Evolutionary conservation across 345 rosid species (phyloP), one percentile per base, ranked within the genome.

Genomic region (Citrus mangshanensis): DNA sequence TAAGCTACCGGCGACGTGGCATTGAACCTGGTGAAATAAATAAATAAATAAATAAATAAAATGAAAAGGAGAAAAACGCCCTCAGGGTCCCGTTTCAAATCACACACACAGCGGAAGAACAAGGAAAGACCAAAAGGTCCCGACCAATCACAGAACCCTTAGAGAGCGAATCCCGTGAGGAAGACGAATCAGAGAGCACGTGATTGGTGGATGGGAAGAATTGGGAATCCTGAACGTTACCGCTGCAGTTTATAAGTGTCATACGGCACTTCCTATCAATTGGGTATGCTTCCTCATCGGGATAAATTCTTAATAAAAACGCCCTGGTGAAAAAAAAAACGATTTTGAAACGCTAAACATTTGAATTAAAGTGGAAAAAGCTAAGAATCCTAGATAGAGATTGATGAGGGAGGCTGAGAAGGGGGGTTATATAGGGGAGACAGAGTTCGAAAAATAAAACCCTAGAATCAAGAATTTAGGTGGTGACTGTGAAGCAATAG

Each of bases 201-300:
- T 21, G 64, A 66, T 42, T 66, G 83, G 80, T 16, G 82, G 84
- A 71, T 51, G 81, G 81, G 78, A 68, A 73, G 34, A 4, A 54
- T 6, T 16, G 55, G 63, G 13, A 24, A 70, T 16, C 30, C 78
- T 54, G 37, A 58, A 54, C 0, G 38, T 19, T 40, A 70, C 80
- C 78, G 64, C 82, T 77, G 86, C 75, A 59, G 78, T 35, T 73
- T 82, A 74, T 13, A 77, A 84, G 90, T 84, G 92, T 89, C 92
- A 89, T 84, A 89, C 92, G 89, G 89, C 92, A 87, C 92, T 89
- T 87, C 90, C 90, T 89, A 89, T 88, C 88, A 77, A 68, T 38
- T 71, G 89, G 91, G 91, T 78, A 9, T 54, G 69, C 87, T 85
- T 88, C 89, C 81, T 88, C 91, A 88, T 78, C 6, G 88, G 86